Base-by-base conservation (phyloP, 352 stramenopile species). In the Chloridella minuta region DNA sequence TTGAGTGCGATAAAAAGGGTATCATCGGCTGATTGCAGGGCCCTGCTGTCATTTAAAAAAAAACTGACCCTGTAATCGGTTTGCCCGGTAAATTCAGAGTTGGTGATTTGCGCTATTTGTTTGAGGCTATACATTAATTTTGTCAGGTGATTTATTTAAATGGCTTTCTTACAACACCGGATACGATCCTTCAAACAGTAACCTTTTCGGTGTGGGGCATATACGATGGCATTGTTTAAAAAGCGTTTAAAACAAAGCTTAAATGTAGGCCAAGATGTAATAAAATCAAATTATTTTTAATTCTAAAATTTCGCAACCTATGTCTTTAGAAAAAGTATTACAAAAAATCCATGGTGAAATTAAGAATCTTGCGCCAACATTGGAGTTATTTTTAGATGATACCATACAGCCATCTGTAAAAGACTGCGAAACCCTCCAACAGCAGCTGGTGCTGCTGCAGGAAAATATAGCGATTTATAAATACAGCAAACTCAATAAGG, bases 251-350 rank as follows among this genome's bases (percentile, higher is more conserved):
- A 66, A 66, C 40, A 66, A 66, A 66, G n/a, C 40, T 66, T 66
- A 66, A 66, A 66, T 66, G 40, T 66, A 66, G 40, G 10, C n/a
- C 40, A 66, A 66, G 40, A 66, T 66, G 40, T 66, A 66, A 66
- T 66, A 66, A 66, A 66, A 66, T 66, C 40, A 66, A 66, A 66
- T 66, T 66, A 66, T 66, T 66, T 66, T 66, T 18, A n/a, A 66
- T n/a, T 66, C n/a, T 18, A 66, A 66, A 18, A 18, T 10, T 66
- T 66, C 40, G 10, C 10, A 66, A n/a, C 40, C 10, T 18, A 66
- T 66, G 40, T 10, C 40, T n/a, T 18, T 66, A 18, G 10, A 66
- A 10, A 66, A 66, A 66, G n/a, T 66, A 66, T n/a, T 66, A 66
- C 10, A 66, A 18, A 10, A n/a, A 66, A 66, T 66, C n/a, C 40